phyloP scores from a whole-genome alignment of 306 rosid species.

The Malus fusca region DNA sequence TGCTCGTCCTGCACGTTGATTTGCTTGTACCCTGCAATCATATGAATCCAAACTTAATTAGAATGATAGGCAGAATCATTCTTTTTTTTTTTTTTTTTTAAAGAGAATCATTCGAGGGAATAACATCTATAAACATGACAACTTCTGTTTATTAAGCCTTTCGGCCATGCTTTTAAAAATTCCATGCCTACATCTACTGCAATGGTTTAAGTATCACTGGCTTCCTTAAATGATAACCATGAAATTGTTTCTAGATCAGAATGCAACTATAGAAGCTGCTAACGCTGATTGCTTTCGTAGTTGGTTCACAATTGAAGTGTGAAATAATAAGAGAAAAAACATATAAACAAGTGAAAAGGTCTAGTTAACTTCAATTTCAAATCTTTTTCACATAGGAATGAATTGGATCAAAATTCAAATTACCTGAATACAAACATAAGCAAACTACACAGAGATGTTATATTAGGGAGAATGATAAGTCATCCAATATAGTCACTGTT shows the following conservation, averaged over 20 bases:
- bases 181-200: not conserved
- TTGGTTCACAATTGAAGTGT: not conserved
- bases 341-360: not conserved
- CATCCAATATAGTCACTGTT: no score
- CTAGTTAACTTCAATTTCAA: not conserved
- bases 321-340: not conserved
- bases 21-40: slow-evolving; percentile 84
- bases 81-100: not conserved
- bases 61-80: not conserved
- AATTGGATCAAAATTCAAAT: not conserved
- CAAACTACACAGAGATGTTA: not conserved
- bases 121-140: not conserved
- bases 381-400: not conserved
- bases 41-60: not conserved
- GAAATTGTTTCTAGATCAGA: not conserved
- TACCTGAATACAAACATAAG: not conserved
- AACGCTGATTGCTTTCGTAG: not conserved
- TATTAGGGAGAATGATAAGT: no score
- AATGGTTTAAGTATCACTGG: not conserved
- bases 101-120: not conserved
- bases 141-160: not conserved
- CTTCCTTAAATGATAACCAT: not conserved
- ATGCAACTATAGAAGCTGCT: not conserved
- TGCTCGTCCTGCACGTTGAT: slow-evolving; percentile 94
- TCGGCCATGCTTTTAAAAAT: not conserved